A percentile compares a stretch with the other conserved stretches of the same genome.
Conservation (phyloP, 768 basidiomycete species). For the Russula emetica region DNA sequence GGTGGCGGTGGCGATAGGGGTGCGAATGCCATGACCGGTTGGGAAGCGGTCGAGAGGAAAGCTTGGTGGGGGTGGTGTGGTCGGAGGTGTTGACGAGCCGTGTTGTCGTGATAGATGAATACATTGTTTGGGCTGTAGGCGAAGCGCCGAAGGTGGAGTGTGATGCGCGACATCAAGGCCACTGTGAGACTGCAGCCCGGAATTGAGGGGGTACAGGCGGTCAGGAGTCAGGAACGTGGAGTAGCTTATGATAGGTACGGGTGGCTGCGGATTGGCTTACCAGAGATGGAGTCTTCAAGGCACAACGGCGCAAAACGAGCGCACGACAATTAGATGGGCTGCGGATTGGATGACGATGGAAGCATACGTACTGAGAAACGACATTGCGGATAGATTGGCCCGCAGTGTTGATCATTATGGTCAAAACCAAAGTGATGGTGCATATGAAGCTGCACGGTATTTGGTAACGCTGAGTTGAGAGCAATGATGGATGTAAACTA, state of each 20-base stretch:
- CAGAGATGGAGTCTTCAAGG: constrained; percentile 12
- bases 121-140: constrained; percentile 31
- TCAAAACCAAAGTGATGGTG: constrained; percentile 37
- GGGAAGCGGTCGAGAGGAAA: neutral
- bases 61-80: too few relatives aligned
- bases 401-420: constrained; percentile 39
- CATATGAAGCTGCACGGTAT: constrained; percentile 36
- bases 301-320: neutral
- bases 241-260: too few relatives aligned
- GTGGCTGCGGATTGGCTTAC: neutral
- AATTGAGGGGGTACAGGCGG: neutral
- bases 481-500: neutral
- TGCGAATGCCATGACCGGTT: neutral
- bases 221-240: too few relatives aligned
- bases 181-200: constrained; percentile 37
- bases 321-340: neutral
- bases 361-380: constrained; percentile 34
- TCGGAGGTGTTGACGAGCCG: neutral
- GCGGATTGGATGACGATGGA: neutral
- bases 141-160: constrained; percentile 43
- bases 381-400: constrained; percentile 36
- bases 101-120: neutral
- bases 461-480: neutral
- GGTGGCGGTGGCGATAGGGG: too few relatives aligned
- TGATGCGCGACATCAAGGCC: constrained; percentile 67